Percentiles rank a stretch among this genome's conserved stretches.
These are phyloP conservation scores for Fusarium sp. DNA, from an alignment of 2,329 filamentous ascomycete genomes.

Conservation along the genomic window DNA sequence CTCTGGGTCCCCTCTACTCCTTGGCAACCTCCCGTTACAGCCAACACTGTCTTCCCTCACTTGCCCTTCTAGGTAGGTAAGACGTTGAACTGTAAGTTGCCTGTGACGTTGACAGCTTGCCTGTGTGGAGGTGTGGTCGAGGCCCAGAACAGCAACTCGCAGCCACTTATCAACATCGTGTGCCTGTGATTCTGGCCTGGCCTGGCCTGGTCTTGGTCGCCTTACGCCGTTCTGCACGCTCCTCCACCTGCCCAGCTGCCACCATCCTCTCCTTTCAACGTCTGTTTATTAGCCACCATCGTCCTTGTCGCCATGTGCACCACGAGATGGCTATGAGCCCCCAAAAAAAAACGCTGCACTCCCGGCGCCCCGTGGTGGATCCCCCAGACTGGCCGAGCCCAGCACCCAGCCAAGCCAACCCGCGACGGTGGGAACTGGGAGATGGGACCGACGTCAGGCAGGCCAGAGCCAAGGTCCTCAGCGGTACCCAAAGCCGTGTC, in stretches of 20 bases:
- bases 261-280: slow-evolving; percentile 14
- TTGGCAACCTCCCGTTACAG: slow-evolving; percentile 18
- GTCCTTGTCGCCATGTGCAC: slow-evolving; percentile 26
- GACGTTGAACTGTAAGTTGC: slow-evolving; percentile 19
- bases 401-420: slow-evolving; percentile 33
- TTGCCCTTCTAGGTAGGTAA: slow-evolving; percentile 25
- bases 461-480: slow-evolving; percentile 9
- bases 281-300: slow-evolving; percentile 18
- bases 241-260: slow-evolving; percentile 1
- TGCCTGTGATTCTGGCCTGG: slow-evolving; percentile 6
- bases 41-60: slow-evolving; percentile 9
- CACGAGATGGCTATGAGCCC: slow-evolving; percentile 12
- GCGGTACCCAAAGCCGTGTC: slow-evolving; percentile 38
- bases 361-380: slow-evolving; percentile 31
- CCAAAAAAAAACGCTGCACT: slow-evolving; percentile 20
- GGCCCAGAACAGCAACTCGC: slow-evolving; percentile 3
- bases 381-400: slow-evolving; percentile 31
- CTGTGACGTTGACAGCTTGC: slow-evolving; percentile 30
- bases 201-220: neutral
- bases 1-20: slow-evolving; percentile 21
- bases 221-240: neutral
- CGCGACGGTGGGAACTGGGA: slow-evolving; percentile 34
- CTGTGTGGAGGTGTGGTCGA: neutral
- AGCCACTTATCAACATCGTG: neutral
- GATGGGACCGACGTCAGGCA: slow-evolving; percentile 33